Percentiles rank a stretch among this genome's conserved stretches.
Evolutionary conservation across 768 basidiomycete genomes (phyloP).

Genomic region (Pleurotus sapidus): DNA sequence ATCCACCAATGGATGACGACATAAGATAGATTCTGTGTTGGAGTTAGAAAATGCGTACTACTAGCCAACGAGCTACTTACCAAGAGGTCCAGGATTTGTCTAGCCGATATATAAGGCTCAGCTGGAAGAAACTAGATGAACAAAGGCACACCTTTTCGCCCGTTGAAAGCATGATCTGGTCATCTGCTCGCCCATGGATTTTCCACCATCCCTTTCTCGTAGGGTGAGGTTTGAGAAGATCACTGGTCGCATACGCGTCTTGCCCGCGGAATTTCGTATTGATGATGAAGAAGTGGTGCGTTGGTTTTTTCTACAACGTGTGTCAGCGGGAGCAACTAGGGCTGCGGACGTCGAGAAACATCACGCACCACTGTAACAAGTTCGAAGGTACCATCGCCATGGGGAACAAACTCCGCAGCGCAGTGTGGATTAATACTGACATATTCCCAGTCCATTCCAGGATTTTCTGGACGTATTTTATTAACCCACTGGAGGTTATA

Average conservation of each 20-base stretch:
- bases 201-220: slow-evolving; percentile 18
- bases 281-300: neutral
- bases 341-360: neutral
- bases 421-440: slow-evolving; percentile 14
- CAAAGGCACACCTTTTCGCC: slow-evolving; percentile 15
- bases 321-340: no score
- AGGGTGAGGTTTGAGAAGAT: slow-evolving; percentile 24
- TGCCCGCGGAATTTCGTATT: slow-evolving; percentile 12
- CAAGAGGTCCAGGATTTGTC: slow-evolving; percentile 1
- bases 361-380: slow-evolving; percentile 15
- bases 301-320: neutral
- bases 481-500: no score
- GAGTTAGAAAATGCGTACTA: neutral
- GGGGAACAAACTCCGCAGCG: slow-evolving; percentile 12
- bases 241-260: slow-evolving; percentile 18
- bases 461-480: slow-evolving; percentile 2
- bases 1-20: slow-evolving; percentile 18
- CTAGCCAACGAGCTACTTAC: neutral
- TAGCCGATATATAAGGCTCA: neutral
- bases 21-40: slow-evolving; percentile 2
- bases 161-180: slow-evolving; percentile 20
- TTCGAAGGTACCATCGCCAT: slow-evolving; percentile 17
- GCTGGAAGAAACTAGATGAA: neutral
- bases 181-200: slow-evolving; percentile 19
- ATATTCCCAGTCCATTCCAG: slow-evolving; percentile 20